These are phyloP conservation scores for Mimosa bimucronata DNA, from an alignment of 306 rosid genomes.

Conservation along the genomic window DNA sequence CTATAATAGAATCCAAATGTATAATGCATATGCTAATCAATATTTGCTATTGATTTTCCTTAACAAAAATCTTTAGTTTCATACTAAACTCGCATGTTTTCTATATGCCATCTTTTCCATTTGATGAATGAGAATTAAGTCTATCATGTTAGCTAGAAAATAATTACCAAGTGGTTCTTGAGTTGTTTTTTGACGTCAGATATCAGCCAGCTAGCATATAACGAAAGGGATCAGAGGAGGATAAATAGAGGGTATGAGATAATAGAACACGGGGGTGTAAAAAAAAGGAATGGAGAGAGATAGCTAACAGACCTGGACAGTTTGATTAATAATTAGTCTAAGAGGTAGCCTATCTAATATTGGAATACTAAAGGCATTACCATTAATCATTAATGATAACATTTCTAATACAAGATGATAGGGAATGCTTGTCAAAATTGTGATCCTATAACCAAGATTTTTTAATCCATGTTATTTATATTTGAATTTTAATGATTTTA, in stretches of 20 bases:
- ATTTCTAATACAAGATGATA: too few species aligned
- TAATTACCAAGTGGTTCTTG: too few species aligned
- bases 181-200: too few species aligned
- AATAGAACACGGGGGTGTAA: not conserved
- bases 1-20: too few species aligned
- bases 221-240: not conserved
- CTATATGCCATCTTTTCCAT: too few species aligned
- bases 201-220: not conserved
- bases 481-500: too few species aligned
- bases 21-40: not conserved
- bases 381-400: not conserved
- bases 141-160: not conserved
- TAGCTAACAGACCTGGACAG: not conserved
- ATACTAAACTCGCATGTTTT: too few species aligned
- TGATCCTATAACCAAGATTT: too few species aligned
- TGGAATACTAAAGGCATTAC: not conserved
- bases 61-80: too few species aligned
- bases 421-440: not conserved
- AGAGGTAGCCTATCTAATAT: not conserved
- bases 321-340: too few species aligned
- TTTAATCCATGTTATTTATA: too few species aligned
- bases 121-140: not conserved
- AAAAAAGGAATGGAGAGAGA: not conserved
- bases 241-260: too few species aligned
- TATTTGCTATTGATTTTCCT: constrained; percentile 12